Evolutionary conservation across 1,139 yeast species (phyloP).

Genomic region (Torulaspora pretoriensis): DNA sequence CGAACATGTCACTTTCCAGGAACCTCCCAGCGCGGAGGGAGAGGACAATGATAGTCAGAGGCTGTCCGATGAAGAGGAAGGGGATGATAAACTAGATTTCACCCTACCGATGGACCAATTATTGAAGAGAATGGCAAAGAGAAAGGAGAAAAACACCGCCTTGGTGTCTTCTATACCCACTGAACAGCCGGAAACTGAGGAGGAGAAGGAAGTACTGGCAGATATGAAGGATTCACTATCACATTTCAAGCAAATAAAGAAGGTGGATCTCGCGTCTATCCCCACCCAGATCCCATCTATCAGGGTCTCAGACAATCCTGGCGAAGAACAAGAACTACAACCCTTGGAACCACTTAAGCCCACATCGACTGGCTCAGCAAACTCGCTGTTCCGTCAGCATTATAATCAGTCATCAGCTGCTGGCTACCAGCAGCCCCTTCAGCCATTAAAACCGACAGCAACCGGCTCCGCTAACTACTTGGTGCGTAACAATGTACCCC

Average conservation of each 20-base stretch:
- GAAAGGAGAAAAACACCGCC: constrained; percentile 29
- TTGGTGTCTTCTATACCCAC: constrained; percentile 31
- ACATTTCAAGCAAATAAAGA: constrained; percentile 58
- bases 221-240: constrained; percentile 67
- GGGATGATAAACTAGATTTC: constrained; percentile 42
- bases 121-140: constrained; percentile 43
- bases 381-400: constrained; percentile 23
- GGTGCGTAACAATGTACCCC: constrained; percentile 23
- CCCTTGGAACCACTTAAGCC: constrained; percentile 43
- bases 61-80: constrained; percentile 9
- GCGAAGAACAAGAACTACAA: constrained; percentile 4
- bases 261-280: constrained; percentile 63
- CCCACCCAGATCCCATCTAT: constrained; percentile 47
- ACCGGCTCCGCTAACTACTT: constrained; percentile 47
- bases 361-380: constrained; percentile 53
- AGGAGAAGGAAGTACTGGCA: constrained; percentile 51
- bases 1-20: constrained; percentile 48
- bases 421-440: constrained; percentile 15
- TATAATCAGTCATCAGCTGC: constrained; percentile 5
- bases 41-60: constrained; percentile 6
- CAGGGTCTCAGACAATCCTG: constrained; percentile 23
- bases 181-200: constrained; percentile 36
- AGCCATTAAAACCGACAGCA: constrained; percentile 47
- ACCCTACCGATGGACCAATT: constrained; percentile 74
- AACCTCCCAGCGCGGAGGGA: constrained; percentile 19